Evolutionary conservation across 2,329 filamentous ascomycete genomes (phyloP), one percentile per base, ranked within the genome.

Genomic region (Helminthosporium solani): DNA sequence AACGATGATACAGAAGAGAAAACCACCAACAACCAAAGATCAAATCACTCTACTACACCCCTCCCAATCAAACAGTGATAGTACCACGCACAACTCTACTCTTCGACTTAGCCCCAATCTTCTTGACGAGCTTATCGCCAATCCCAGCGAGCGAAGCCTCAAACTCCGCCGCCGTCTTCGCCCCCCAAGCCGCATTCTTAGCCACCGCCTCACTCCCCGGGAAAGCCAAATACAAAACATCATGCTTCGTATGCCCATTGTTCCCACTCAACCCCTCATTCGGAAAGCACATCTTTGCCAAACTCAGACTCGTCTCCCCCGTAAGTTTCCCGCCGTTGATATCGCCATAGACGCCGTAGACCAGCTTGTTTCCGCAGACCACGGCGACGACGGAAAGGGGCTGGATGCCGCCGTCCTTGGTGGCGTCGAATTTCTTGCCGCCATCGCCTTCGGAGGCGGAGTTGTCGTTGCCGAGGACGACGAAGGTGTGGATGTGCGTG

Each of bases 141-240:
- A 82, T 59, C 0, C 49, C 56, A 41, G 70, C 61, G 44, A 84
- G 76, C 57, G 78, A 82, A n/a, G 53, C 64, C 63, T 80, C 75
- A 52, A 85, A 84, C 14, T 75, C 72, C 7, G 66, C 64, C 20
- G 70, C 77, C 49, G 64, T 74, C 6, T 61, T 59, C 0, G 82
- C 79, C 7, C 68, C 67, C 83, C 83, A 86, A 23, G 75, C 68
- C 0, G 82, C 82, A 11, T 71, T 65, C 1, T 81, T 82, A 0
- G 81, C 81, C 0, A 84, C 78, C 1, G 83, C 81, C 5, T 78
- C 75, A 0, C 64, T 45, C 1, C 82, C 82, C 0, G 71, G 71
- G 57, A 86, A 86, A 0, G 79, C 83, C 39, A 86, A 73, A 63
- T 80, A 86, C 28, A 86, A 64, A 0, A 86, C 79, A 61, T 86